A percentile compares a stretch with the other conserved stretches of the same genome.
Conservation (phyloP, 2,329 filamentous ascomycete genomes). For the Colletotrichum plurivorum region DNA sequence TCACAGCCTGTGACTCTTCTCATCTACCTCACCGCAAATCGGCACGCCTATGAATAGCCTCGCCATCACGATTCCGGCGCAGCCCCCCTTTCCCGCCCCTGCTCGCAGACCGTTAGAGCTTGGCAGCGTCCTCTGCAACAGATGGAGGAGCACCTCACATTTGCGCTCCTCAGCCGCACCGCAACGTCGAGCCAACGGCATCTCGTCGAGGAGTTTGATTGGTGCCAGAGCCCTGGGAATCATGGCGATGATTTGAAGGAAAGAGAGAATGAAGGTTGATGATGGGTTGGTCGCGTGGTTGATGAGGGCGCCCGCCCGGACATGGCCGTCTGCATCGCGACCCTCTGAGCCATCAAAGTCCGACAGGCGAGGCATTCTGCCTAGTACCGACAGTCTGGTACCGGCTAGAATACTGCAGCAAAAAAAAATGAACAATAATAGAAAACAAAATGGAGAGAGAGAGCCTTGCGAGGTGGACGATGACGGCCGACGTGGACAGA, state of each 20-base stretch:
- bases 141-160: background rate
- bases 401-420: background rate
- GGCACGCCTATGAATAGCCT: constrained; percentile 5
- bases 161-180: constrained; percentile 17
- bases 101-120: constrained; percentile 8
- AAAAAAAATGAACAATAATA: background rate
- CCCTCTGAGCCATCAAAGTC: constrained; percentile 19
- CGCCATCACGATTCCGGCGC: background rate
- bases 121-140: constrained; percentile 13
- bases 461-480: constrained; percentile 34
- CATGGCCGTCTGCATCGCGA: background rate
- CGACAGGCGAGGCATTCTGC: constrained; percentile 22
- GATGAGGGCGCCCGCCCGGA: background rate
- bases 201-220: constrained; percentile 1
- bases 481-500: constrained; percentile 18
- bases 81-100: constrained; percentile 17
- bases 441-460: constrained; percentile 1
- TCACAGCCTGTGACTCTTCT: background rate
- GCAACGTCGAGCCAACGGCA: constrained; percentile 11
- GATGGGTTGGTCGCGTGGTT: background rate
- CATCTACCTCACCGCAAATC: background rate
- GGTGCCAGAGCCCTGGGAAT: constrained; percentile 1
- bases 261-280: background rate
- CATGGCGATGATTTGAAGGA: background rate
- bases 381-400: background rate